Conservation (phyloP, 2,329 filamentous ascomycete genomes). For the Hypomyces rosellus region DNA sequence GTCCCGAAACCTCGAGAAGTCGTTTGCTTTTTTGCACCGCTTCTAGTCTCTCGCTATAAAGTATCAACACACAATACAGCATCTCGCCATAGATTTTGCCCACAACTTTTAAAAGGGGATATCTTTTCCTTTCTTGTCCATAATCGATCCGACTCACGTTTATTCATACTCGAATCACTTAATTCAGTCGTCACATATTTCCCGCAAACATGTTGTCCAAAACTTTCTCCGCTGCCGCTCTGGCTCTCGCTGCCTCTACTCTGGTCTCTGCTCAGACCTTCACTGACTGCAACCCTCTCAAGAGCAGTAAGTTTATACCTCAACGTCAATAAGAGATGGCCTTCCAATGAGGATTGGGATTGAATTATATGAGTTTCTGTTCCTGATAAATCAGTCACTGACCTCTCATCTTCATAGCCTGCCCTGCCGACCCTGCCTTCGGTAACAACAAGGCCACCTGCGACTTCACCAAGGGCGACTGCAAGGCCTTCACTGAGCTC, state of each 20-base stretch:
- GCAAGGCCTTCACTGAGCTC: constrained; percentile 44
- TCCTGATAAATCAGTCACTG: not conserved
- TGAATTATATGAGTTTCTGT: not conserved
- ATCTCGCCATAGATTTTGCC: not conserved
- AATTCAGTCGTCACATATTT: too few relatives aligned
- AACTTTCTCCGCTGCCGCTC: constrained; percentile 36
- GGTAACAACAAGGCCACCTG: constrained; percentile 51
- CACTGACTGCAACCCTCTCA: constrained; percentile 49
- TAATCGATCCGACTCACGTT: too few relatives aligned
- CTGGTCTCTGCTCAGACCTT: constrained; percentile 50
- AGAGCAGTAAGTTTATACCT: constrained; percentile 38
- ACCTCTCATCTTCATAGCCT: constrained; percentile 37
- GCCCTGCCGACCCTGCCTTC: constrained; percentile 70
- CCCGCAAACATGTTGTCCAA: constrained; percentile 36
- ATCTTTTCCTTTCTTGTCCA: too few relatives aligned
- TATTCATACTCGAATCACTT: too few relatives aligned
- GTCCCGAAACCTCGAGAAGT: not conserved
- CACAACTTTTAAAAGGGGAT: not conserved
- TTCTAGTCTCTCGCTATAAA: constrained; percentile 11
- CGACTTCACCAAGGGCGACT: constrained; percentile 72
- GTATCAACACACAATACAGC: too few relatives aligned
- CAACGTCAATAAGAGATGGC: not conserved
- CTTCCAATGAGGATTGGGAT: not conserved
- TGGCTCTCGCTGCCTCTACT: constrained; percentile 43
- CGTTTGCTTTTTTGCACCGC: not conserved